Evolutionary conservation across 2,329 filamentous ascomycete species (phyloP).

Genomic region (Neonectria ditissima): DNA sequence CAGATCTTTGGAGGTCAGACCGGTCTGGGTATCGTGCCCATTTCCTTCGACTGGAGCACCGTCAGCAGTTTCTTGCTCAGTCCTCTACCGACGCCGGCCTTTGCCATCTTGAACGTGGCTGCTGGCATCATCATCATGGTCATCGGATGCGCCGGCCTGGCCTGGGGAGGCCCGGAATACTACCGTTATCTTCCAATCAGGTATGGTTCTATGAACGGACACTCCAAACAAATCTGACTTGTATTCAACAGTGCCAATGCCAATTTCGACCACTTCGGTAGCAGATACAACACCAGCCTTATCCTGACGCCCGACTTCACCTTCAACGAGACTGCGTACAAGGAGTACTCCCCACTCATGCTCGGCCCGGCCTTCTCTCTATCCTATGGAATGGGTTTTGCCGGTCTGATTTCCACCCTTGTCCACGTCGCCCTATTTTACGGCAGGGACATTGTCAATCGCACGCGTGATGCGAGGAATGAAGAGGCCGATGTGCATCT

Average conservation of each 20-base stretch:
- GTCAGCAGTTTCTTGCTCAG: conserved; percentile 62
- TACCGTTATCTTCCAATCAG: conserved; percentile 72
- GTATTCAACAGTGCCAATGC: conserved; percentile 52
- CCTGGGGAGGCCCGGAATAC: conserved; percentile 67
- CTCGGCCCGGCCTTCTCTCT: conserved; percentile 71
- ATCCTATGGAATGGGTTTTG: conserved; percentile 73
- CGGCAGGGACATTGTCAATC: conserved; percentile 64
- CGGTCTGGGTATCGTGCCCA: conserved; percentile 68
- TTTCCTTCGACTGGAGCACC: conserved; percentile 67
- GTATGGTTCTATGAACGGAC: conserved; percentile 35
- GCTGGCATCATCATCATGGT: conserved; percentile 67
- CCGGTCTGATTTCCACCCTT: conserved; percentile 71
- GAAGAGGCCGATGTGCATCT: conserved; percentile 71
- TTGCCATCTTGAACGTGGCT: conserved; percentile 66
- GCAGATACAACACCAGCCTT: conserved; percentile 67
- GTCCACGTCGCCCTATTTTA: conserved; percentile 68
- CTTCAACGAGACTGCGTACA: conserved; percentile 71
- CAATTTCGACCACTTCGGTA: conserved; percentile 73
- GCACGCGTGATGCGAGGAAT: conserved; percentile 53
- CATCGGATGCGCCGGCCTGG: conserved; percentile 67
- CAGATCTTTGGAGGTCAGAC: conserved; percentile 70
- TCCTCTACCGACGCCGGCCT: conserved; percentile 64
- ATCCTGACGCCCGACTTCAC: conserved; percentile 67
- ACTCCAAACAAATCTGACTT: neutral
- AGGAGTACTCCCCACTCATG: conserved; percentile 75